Evolutionary conservation across 2,329 filamentous ascomycete genomes (phyloP).

Genomic region (Colletotrichum sp.): DNA sequence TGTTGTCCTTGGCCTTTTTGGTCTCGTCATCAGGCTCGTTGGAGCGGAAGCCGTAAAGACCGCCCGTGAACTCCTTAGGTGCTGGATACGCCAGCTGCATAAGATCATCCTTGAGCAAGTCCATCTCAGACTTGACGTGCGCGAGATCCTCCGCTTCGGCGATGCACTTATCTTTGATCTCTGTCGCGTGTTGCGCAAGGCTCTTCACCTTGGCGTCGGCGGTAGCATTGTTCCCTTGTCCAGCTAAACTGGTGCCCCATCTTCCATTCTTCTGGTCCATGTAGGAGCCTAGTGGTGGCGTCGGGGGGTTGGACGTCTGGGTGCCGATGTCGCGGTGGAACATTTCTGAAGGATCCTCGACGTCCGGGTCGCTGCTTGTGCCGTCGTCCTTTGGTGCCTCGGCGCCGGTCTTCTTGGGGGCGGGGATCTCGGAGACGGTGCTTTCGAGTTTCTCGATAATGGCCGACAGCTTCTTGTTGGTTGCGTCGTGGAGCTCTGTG

Average conservation of each 20-base stretch:
- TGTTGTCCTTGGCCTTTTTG: constrained; percentile 74
- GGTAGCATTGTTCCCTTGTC: background rate
- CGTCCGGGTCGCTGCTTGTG: constrained; percentile 43
- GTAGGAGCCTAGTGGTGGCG: background rate
- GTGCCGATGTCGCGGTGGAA: constrained; percentile 84
- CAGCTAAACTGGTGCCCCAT: background rate
- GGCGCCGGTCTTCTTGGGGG: constrained; percentile 34
- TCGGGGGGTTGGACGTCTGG: constrained; percentile 64
- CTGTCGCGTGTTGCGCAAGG: constrained; percentile 47
- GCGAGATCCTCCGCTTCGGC: constrained; percentile 54
- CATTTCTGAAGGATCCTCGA: constrained; percentile 74
- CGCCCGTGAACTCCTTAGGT: constrained; percentile 43
- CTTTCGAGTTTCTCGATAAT: constrained; percentile 58
- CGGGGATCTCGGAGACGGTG: constrained; percentile 68
- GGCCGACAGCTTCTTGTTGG: constrained; percentile 48
- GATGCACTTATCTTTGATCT: constrained; percentile 47
- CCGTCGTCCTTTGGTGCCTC: constrained; percentile 22
- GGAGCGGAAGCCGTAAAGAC: constrained; percentile 46
- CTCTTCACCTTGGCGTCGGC: constrained; percentile 46
- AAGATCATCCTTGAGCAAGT: constrained; percentile 69
- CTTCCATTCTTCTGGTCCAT: background rate
- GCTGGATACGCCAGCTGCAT: constrained; percentile 61
- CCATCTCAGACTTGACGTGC: constrained; percentile 57
- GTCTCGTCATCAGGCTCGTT: constrained; percentile 73
- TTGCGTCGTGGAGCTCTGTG: constrained; percentile 55